Evolutionary conservation across 2,329 filamentous ascomycete species (phyloP).

Genomic region (Dothistroma septosporum): DNA sequence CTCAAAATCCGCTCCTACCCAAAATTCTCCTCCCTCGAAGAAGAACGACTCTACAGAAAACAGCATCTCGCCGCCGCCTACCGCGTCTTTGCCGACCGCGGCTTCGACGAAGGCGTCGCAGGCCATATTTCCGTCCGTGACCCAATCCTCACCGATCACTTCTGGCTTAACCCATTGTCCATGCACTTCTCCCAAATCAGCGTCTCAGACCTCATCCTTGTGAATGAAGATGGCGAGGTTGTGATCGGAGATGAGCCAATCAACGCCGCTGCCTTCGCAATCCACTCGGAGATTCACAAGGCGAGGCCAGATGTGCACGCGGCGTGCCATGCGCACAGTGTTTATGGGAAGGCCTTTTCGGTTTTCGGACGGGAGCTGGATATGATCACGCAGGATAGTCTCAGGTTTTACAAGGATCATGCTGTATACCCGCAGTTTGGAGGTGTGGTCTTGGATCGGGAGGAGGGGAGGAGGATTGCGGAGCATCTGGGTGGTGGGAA

Average conservation of each 20-base stretch:
- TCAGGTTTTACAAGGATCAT: conserved; percentile 42
- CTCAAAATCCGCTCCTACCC: conserved; percentile 47
- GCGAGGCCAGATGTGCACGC: conserved; percentile 42
- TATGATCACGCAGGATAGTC: conserved; percentile 47
- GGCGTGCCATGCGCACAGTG: conserved; percentile 42
- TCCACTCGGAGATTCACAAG: conserved; percentile 42
- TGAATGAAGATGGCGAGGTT: conserved; percentile 42
- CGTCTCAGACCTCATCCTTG: conserved; percentile 43
- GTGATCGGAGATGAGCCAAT: conserved; percentile 45
- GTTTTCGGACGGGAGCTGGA: conserved; percentile 46
- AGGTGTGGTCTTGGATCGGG: conserved; percentile 42
- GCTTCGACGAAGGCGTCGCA: conserved; percentile 39
- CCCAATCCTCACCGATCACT: conserved; percentile 34
- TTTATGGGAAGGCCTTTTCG: conserved; percentile 47
- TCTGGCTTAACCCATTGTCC: conserved; percentile 43
- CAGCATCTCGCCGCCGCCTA: conserved; percentile 45
- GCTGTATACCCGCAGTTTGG: conserved; percentile 45
- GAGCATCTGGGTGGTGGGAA: conserved; percentile 38
- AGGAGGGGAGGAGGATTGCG: conserved; percentile 45
- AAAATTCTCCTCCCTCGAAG: conserved; percentile 36
- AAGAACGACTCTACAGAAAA: conserved; percentile 39
- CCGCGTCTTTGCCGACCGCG: conserved; percentile 41
- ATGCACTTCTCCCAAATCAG: conserved; percentile 44
- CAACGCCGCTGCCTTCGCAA: conserved; percentile 43
- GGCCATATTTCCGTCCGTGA: conserved; percentile 44